Conservation (phyloP, 2,329 filamentous ascomycete species). For the Stemphylium lycopersici region DNA sequence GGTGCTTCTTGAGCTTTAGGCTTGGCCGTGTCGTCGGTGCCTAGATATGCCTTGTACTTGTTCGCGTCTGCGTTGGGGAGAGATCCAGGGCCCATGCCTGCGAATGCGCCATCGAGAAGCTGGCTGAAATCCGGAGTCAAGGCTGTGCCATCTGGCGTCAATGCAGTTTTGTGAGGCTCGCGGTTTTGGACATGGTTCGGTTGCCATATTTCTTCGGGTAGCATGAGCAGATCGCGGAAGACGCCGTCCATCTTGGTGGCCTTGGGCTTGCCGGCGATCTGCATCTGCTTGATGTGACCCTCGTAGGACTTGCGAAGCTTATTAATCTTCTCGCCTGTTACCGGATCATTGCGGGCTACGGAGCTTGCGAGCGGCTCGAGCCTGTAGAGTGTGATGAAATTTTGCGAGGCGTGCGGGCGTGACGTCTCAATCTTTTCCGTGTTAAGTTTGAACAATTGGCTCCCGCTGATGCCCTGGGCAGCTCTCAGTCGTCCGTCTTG, state of each 20-base stretch:
- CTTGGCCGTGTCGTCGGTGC: slow-evolving; percentile 50
- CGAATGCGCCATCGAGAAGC: slow-evolving; percentile 50
- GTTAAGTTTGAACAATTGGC: slow-evolving; percentile 45
- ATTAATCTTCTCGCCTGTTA: slow-evolving; percentile 70
- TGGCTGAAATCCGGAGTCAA: slow-evolving; percentile 32
- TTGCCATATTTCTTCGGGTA: slow-evolving; percentile 51
- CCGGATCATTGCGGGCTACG: slow-evolving; percentile 64
- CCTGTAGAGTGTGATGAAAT: slow-evolving; percentile 65
- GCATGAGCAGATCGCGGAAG: slow-evolving; percentile 44
- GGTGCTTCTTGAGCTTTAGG: slow-evolving; percentile 36
- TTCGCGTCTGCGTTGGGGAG: slow-evolving; percentile 50
- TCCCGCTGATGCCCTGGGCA: slow-evolving; percentile 38
- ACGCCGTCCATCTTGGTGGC: slow-evolving; percentile 50
- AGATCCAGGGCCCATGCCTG: slow-evolving; percentile 51
- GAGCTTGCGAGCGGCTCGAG: slow-evolving; percentile 62
- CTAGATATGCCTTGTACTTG: slow-evolving; percentile 53
- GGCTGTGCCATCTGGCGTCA: slow-evolving; percentile 36
- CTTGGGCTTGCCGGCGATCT: slow-evolving; percentile 58
- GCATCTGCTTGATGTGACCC: slow-evolving; percentile 58
- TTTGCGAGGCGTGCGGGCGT: slow-evolving; percentile 62
- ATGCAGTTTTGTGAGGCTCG: slow-evolving; percentile 42
- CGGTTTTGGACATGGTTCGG: slow-evolving; percentile 48
- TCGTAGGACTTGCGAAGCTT: slow-evolving; percentile 65
- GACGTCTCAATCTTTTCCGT: slow-evolving; percentile 51
- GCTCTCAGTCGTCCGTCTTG: slow-evolving; percentile 35